These are phyloP conservation scores for Flaveria sonorensis DNA, from an alignment of 129 eudicot species.

Conservation along the genomic window DNA sequence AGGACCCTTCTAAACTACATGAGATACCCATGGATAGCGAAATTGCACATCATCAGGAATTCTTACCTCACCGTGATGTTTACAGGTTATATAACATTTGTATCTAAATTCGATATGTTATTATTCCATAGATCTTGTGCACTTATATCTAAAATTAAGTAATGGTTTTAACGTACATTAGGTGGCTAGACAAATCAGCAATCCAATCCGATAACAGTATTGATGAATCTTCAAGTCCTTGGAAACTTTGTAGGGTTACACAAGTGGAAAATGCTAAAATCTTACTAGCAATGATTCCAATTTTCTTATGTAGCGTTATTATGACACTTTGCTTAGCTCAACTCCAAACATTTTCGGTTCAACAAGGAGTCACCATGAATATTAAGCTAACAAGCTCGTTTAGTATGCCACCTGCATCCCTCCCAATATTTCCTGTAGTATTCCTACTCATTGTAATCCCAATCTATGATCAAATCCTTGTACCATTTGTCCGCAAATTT, in stretches of 20 bases:
- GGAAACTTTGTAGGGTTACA: conserved; percentile 85
- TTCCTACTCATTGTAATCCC: conserved; percentile 57
- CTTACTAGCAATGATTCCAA: conserved; percentile 60
- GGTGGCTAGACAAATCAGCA: conserved; percentile 85
- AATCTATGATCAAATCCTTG: conserved; percentile 51
- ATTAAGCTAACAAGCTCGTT: conserved; percentile 50
- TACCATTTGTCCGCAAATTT: conserved; percentile 51
- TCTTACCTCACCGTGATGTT: conserved; percentile 65
- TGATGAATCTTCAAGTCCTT: conserved; percentile 41
- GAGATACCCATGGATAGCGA: conserved; percentile 61
- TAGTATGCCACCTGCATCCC: conserved; percentile 69
- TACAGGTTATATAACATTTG: conserved; percentile 41
- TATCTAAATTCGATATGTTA: background rate
- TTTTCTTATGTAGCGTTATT: conserved; percentile 55
- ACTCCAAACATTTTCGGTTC: conserved; percentile 69
- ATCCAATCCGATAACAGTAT: conserved; percentile 32
- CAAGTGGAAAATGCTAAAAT: conserved; percentile 90
- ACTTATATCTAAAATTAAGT: background rate
- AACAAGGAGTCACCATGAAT: conserved; percentile 83
- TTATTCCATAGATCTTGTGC: too few relatives aligned
- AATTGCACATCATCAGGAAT: conserved; percentile 45
- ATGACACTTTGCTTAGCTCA: conserved; percentile 87
- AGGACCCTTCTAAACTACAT: conserved; percentile 43
- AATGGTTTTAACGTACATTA: conserved; percentile 19
- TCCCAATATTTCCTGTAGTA: conserved; percentile 59